Evolutionary conservation across 805 yeast species (phyloP).

Genomic region (Yamadazyma sp.): DNA sequence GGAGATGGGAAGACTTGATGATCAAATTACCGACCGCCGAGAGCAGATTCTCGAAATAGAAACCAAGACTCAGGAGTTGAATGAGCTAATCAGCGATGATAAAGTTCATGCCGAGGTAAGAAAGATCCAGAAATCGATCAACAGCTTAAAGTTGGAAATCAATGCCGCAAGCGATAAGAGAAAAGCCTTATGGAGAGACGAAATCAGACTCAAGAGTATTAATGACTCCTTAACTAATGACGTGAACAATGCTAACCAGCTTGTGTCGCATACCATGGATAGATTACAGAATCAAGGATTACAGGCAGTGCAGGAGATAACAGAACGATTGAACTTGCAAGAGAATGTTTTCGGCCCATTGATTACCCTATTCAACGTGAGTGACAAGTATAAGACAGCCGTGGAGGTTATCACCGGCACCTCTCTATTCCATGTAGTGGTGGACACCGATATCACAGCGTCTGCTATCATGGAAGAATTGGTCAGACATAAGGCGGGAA

Average conservation of each 20-base stretch:
- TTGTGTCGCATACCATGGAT: conserved; percentile 72
- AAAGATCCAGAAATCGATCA: conserved; percentile 33
- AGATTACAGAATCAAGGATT: conserved; percentile 69
- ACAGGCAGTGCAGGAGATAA: conserved; percentile 63
- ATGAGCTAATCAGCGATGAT: conserved; percentile 14
- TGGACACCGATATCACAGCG: conserved; percentile 84
- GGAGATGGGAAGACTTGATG: conserved; percentile 23
- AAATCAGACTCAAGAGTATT: conserved; percentile 60
- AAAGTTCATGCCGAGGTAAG: conserved; percentile 11
- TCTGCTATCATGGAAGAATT: conserved; percentile 75
- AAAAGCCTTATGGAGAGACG: conserved; percentile 76
- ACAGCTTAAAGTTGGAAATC: conserved; percentile 43
- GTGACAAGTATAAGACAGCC: conserved; percentile 80
- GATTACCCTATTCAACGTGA: conserved; percentile 79
- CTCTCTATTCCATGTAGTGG: conserved; percentile 83
- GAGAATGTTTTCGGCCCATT: conserved; percentile 75
- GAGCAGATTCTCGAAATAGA: conserved; percentile 23
- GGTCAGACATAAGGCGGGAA: conserved; percentile 66
- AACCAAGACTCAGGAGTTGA: conserved; percentile 16
- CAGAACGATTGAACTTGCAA: conserved; percentile 54
- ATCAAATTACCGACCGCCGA: conserved; percentile 20
- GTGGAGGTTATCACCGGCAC: conserved; percentile 89
- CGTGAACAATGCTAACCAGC: conserved; percentile 55
- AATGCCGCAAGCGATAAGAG: conserved; percentile 59
- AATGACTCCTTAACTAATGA: conserved; percentile 56